Evolutionary conservation across 2,329 filamentous ascomycete genomes (phyloP).

Genomic region (Alternaria metachromatica): DNA sequence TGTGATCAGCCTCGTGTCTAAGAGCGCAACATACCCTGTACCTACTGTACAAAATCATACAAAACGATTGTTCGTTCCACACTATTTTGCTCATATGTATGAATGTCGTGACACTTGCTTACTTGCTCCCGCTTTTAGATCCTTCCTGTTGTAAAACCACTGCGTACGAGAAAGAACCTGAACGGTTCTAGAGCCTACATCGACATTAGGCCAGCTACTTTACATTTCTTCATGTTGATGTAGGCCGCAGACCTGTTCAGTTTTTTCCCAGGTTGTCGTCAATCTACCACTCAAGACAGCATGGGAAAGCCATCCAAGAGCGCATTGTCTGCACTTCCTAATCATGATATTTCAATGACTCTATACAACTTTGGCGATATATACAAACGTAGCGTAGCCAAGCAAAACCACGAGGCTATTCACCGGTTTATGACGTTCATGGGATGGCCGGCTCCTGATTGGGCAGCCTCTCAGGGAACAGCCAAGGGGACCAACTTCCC

Average conservation of each 20-base stretch:
- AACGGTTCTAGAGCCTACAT: too few species aligned
- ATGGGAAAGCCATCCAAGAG: neutral
- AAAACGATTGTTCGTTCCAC: constrained; percentile 14
- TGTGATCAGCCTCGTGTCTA: constrained; percentile 18
- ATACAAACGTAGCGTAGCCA: neutral
- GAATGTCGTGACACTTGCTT: neutral
- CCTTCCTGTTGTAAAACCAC: too few species aligned
- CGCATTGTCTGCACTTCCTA: neutral
- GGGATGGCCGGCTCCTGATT: constrained; percentile 16
- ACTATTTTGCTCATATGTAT: neutral
- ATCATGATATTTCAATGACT: too few species aligned
- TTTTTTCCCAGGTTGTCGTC: too few species aligned
- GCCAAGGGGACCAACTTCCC: constrained; percentile 14
- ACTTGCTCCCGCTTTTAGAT: too few species aligned
- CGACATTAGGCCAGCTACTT: too few species aligned
- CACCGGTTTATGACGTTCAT: constrained; percentile 23
- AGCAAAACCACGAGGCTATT: constrained; percentile 5
- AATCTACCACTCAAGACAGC: neutral
- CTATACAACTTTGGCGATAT: too few species aligned
- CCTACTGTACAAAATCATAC: constrained; percentile 21
- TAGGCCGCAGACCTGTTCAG: too few species aligned
- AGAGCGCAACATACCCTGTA: constrained; percentile 14
- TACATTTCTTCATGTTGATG: too few species aligned
- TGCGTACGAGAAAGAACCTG: too few species aligned
- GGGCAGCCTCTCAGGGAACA: constrained; percentile 11